A percentile compares a stretch with the other conserved stretches of the same genome.
Evolutionary conservation across 495 filamentous ascomycete species (phyloP).

Genomic region (Pyrenula massariospora): DNA sequence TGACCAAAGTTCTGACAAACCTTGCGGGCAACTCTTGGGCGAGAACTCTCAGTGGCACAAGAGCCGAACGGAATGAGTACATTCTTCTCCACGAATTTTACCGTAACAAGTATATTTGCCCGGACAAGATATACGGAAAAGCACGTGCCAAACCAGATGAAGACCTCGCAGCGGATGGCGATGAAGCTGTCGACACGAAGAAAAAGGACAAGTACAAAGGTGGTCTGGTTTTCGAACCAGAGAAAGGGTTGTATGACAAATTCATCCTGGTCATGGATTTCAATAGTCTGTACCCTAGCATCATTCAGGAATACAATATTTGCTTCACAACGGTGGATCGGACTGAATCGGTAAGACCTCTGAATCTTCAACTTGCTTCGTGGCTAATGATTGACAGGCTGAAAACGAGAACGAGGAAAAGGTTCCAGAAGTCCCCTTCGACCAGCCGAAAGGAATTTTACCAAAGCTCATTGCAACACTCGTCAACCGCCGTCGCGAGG

Average conservation of each 20-base stretch:
- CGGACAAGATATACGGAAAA: constrained; percentile 74
- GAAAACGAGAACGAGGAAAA: constrained; percentile 67
- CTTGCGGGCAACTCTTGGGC: constrained; percentile 98
- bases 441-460: constrained; percentile 68
- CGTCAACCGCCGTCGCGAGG: constrained; percentile 74
- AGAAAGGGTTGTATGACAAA: constrained; percentile 93
- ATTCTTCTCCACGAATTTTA: constrained; percentile 96
- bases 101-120: constrained; percentile 92
- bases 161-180: constrained; percentile 52
- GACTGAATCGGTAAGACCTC: constrained; percentile 39
- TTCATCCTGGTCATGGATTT: constrained; percentile 99
- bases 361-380: constrained; percentile 4
- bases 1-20: constrained; percentile 92
- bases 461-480: constrained; percentile 83
- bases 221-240: constrained; percentile 94
- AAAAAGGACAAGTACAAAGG: constrained; percentile 99
- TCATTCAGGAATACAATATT: constrained; percentile 98
- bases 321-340: constrained; percentile 96
- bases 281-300: constrained; percentile 96
- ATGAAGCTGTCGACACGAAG: constrained; percentile 57
- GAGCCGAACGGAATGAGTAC: constrained; percentile 97
- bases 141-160: constrained; percentile 55
- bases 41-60: constrained; percentile 84
- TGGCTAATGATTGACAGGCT: constrained; percentile 30
- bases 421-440: constrained; percentile 61